phyloP scores from a whole-genome alignment of 345 rosid species.

The Eucalyptus sideroxylon region DNA sequence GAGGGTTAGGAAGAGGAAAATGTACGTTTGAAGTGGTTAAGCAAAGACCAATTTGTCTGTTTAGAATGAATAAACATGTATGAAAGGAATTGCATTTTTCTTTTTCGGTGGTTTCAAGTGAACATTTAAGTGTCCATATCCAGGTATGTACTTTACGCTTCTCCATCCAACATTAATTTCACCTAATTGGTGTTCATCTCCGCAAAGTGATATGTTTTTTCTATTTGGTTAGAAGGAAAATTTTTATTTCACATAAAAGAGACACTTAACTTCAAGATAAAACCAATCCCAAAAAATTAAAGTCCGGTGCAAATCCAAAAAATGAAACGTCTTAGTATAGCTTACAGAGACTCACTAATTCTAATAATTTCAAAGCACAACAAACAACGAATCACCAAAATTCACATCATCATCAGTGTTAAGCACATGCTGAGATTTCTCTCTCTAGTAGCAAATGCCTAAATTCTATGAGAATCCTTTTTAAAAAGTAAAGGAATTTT shows the following conservation, averaged over 20 bases:
- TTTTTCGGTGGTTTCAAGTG: not conserved
- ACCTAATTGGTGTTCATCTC: not conserved
- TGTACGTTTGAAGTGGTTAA: not conserved
- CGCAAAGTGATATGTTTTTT: not conserved
- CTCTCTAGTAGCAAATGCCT: too few species aligned
- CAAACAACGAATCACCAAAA: too few species aligned
- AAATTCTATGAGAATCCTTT: accelerated
- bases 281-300: too few species aligned
- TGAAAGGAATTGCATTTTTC: not conserved
- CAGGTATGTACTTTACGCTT: not conserved
- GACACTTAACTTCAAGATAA: too few species aligned
- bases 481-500: too few species aligned
- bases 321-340: too few species aligned
- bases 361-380: too few species aligned
- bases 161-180: not conserved
- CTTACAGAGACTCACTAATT: accelerated
- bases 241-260: too few species aligned
- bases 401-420: accelerated
- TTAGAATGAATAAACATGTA: not conserved
- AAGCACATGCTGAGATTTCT: too few species aligned
- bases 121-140: not conserved
- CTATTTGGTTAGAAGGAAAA: too few species aligned
- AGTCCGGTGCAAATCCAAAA: too few species aligned
- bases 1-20: not conserved
- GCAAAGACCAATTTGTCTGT: not conserved